Base-by-base conservation (phyloP, 371 early-diverging fungal species). In the Mortierella sp. region DNA sequence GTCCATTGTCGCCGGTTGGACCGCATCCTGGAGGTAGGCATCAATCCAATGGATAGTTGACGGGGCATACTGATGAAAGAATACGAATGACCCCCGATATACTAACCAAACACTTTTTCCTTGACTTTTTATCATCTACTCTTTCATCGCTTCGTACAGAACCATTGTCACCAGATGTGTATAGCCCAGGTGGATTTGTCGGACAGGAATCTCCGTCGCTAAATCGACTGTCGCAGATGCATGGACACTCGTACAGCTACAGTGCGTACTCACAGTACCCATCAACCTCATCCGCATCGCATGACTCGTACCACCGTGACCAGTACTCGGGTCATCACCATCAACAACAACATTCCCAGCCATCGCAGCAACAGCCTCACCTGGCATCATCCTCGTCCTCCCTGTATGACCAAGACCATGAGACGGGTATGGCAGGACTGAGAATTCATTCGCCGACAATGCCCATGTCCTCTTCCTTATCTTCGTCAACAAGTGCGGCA, bases 371-470 rank as follows among this genome's bases (percentile, higher is more conserved):
- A 4, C 65, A 79, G 26, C 37, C 37, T 37, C 37, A 56, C 21
- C 5, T 47, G 58, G 15, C 73, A 62, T 3, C 68, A 66, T 57
- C 44, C 15, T 48, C 23, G 66, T 4, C 64, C 64, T 12, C 53
- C 46, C 9, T 72, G 61, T n/a, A 72, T 23, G 68, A 75, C 19
- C 67, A 68, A 60, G 79, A 72, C 16, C 79, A 79, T 25, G 79
- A 79, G 53, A 63, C 73, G 4, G 73, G 70, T 44, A 69, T 79
- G 73, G 79, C 79, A 12, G 79, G 73, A 28, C 44, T 79, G 28
- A 73, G 73, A 12, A 79, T 79, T 23, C 79, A 79, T 44, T 79
- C 79, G 37, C 79, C 79, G 7, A 51, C 57, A 30, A 75, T 56
- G 12, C 67, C 75, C 21, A 9, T 63, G 37, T 37, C 37, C 9